Evolutionary conservation across 345 rosid genomes (phyloP).

Genomic region (Clarkia xantiana): DNA sequence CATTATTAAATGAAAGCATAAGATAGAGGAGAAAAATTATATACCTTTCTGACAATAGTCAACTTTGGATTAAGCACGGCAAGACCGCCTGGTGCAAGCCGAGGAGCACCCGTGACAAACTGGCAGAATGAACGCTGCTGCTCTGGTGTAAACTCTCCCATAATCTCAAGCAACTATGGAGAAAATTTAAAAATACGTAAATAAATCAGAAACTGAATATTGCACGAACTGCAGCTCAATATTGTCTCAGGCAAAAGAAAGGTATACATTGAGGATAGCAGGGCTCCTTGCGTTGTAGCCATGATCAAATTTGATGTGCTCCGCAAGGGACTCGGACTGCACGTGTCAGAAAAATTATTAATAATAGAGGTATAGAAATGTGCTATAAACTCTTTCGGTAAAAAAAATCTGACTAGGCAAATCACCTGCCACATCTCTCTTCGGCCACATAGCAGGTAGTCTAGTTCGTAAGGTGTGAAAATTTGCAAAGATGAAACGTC

Average conservation of each 20-base stretch:
- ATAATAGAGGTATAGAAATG: background rate
- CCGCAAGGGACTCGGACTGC: conserved; percentile 81
- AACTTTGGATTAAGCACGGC: conserved; percentile 91
- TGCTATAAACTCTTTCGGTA: background rate
- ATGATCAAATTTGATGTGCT: conserved; percentile 94
- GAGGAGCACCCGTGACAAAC: conserved; percentile 98
- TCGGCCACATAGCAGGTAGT: conserved; percentile 89
- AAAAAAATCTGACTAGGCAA: background rate
- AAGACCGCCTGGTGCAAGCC: conserved; percentile 96
- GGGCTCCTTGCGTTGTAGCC: conserved; percentile 97
- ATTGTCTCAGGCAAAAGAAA: conserved; percentile 1
- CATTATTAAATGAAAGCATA: no score
- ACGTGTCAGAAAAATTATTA: background rate
- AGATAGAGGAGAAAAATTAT: no score
- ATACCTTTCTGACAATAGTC: conserved; percentile 97
- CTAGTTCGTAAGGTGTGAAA: conserved; percentile 79
- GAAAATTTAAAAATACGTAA: background rate
- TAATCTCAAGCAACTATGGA: conserved; percentile 76
- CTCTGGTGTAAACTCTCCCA: conserved; percentile 96
- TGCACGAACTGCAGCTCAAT: no score
- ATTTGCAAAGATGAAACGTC: conserved; percentile 84
- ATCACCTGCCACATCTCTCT: conserved; percentile 96
- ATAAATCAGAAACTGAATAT: no score
- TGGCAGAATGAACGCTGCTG: conserved; percentile 96
- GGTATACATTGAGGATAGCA: conserved; percentile 58